Evolutionary conservation across 2,329 filamentous ascomycete genomes (phyloP).

Genomic region (Stemphylium vesicarium): DNA sequence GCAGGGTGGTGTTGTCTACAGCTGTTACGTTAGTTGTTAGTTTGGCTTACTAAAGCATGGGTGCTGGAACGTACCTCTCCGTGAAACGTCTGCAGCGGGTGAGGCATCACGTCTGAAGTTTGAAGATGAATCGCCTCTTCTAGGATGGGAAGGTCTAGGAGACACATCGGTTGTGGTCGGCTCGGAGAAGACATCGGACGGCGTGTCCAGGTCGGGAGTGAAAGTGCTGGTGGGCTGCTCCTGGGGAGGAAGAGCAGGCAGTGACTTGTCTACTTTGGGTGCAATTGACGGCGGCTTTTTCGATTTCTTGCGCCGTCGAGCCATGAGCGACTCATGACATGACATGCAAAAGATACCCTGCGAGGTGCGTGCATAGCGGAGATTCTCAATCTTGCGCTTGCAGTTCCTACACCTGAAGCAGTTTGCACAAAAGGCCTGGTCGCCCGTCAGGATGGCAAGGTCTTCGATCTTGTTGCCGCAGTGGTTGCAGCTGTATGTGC

Average conservation of each 20-base stretch:
- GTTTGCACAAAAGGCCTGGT: slow-evolving; percentile 96
- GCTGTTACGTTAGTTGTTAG: slow-evolving; percentile 16
- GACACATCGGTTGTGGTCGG: slow-evolving; percentile 71
- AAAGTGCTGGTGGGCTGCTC: slow-evolving; percentile 67
- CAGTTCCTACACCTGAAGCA: slow-evolving; percentile 98
- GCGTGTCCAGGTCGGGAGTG: slow-evolving; percentile 62
- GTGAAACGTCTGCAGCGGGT: slow-evolving; percentile 41
- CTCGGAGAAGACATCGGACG: slow-evolving; percentile 68
- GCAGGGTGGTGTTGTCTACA: slow-evolving; percentile 69
- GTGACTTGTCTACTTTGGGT: slow-evolving; percentile 83
- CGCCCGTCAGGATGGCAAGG: slow-evolving; percentile 93
- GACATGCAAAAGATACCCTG: slow-evolving; percentile 99
- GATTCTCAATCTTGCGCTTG: slow-evolving; percentile 98
- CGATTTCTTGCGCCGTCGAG: slow-evolving; percentile 83
- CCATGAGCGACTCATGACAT: slow-evolving; percentile 97
- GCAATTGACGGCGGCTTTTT: slow-evolving; percentile 57
- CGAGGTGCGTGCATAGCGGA: slow-evolving; percentile 95
- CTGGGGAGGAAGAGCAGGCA: slow-evolving; percentile 82
- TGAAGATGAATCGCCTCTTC: slow-evolving; percentile 44
- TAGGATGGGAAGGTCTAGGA: slow-evolving; percentile 53
- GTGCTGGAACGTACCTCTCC: slow-evolving; percentile 40
- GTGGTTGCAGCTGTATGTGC: slow-evolving; percentile 97
- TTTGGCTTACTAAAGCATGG: neutral
- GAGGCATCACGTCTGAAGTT: slow-evolving; percentile 49
- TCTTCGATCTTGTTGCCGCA: slow-evolving; percentile 99